Evolutionary conservation across 1,284 basidiomycete genomes (phyloP).

Genomic region (Heterobasidion annosum): DNA sequence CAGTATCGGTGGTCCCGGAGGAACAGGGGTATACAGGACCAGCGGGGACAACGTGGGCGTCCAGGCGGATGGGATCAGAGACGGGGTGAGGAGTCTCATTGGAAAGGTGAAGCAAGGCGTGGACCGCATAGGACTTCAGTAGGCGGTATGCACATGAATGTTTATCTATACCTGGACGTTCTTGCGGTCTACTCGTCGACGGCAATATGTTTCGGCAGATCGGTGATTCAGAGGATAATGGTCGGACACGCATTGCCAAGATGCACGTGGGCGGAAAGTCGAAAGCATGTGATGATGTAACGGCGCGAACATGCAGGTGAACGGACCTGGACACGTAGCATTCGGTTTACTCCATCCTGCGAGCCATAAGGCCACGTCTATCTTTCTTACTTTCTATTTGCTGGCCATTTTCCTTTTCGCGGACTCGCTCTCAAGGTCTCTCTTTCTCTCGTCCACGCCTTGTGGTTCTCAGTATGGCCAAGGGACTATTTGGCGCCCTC

Average conservation of each 20-base stretch:
- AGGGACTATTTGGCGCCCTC: slow-evolving; percentile 62
- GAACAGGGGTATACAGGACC: slow-evolving; percentile 76
- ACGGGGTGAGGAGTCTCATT: slow-evolving; percentile 79
- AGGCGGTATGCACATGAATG: slow-evolving; percentile 1
- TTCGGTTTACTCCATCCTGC: neutral
- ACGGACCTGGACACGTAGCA: slow-evolving; percentile 7
- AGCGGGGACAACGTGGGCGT: slow-evolving; percentile 65
- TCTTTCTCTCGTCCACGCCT: slow-evolving; percentile 1
- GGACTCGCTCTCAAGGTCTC: slow-evolving; percentile 18
- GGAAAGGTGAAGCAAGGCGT: slow-evolving; percentile 87
- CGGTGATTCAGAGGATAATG: neutral
- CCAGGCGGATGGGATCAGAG: slow-evolving; percentile 76
- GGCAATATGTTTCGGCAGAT: no score
- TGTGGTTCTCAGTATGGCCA: slow-evolving; percentile 36
- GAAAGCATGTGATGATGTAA: slow-evolving; percentile 3
- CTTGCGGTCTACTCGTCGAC: neutral
- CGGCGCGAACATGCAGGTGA: neutral
- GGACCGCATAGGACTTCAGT: slow-evolving; percentile 51
- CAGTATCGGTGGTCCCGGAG: slow-evolving; percentile 77
- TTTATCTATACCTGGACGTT: neutral
- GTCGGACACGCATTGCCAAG: neutral
- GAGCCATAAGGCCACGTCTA: neutral
- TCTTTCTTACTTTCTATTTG: neutral
- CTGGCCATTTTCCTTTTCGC: slow-evolving; percentile 9
- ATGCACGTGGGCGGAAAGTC: neutral